Conservation (phyloP, 768 basidiomycete species). For the Lactarius tabidus region DNA sequence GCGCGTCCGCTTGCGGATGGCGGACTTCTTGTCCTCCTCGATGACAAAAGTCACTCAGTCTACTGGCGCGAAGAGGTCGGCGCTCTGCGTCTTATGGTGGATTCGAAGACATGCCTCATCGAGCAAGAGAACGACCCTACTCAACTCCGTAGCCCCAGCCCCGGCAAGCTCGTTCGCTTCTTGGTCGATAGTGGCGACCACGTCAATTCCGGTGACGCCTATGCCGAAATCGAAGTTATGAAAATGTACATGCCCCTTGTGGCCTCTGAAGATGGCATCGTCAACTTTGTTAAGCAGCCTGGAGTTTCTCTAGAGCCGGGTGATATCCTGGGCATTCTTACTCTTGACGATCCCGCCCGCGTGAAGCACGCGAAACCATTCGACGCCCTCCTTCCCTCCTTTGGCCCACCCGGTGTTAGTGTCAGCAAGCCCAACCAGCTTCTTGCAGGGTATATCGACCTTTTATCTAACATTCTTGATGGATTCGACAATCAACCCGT, state of each 20-base stretch:
- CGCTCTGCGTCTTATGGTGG: conserved; percentile 86
- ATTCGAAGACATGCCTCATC: conserved; percentile 96
- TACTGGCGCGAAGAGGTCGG: conserved; percentile 99
- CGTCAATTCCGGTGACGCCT: conserved; percentile 92
- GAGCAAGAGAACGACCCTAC: conserved; percentile 99
- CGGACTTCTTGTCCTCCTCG: conserved; percentile 85
- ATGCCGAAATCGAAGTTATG: conserved; percentile 99
- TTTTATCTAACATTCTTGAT: conserved; percentile 87
- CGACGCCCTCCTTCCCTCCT: conserved; percentile 84
- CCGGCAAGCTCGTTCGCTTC: conserved; percentile 93
- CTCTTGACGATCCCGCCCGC: conserved; percentile 91
- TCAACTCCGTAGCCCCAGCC: conserved; percentile 91
- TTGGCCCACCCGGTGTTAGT: conserved; percentile 81
- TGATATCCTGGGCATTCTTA: conserved; percentile 94
- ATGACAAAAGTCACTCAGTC: conserved; percentile 93
- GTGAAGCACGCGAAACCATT: conserved; percentile 99
- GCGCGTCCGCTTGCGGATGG: conserved; percentile 92
- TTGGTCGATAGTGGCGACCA: conserved; percentile 97
- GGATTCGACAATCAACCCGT: conserved; percentile 96
- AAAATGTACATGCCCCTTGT: conserved; percentile 99
- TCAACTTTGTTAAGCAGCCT: conserved; percentile 96
- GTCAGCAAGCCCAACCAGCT: conserved; percentile 91
- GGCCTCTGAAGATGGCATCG: conserved; percentile 88
- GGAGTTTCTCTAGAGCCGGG: conserved; percentile 96
- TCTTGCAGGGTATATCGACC: conserved; percentile 64